phyloP scores from a whole-genome alignment of 192 early-diverging fungal species.

The Linnemannia zychae region DNA sequence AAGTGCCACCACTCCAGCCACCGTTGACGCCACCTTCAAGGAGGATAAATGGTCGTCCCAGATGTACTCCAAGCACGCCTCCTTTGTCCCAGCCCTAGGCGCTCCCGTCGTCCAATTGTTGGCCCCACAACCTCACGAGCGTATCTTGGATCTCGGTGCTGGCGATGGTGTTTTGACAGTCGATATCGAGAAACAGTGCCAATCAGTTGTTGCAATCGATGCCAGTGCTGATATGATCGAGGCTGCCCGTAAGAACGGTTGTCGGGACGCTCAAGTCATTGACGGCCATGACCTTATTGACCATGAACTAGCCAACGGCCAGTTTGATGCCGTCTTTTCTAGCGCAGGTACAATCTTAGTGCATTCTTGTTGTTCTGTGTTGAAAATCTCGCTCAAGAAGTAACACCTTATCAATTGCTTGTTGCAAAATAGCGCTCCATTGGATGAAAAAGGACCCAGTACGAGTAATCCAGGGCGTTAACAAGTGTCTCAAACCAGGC shows the following conservation, averaged over 20 bases:
- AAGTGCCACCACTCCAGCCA: background rate
- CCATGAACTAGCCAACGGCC: constrained; percentile 48
- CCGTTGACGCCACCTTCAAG: background rate
- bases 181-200: constrained; percentile 59
- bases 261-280: constrained; percentile 61
- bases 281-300: constrained; percentile 68
- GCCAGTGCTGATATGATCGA: constrained; percentile 71
- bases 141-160: constrained; percentile 78
- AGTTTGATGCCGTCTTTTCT: constrained; percentile 79
- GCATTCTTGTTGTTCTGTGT: background rate
- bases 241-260: constrained; percentile 51
- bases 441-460: constrained; percentile 77
- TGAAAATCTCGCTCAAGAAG: background rate
- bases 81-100: constrained; percentile 69
- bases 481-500: constrained; percentile 62
- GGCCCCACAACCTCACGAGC: constrained; percentile 62
- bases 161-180: constrained; percentile 75
- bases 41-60: constrained; percentile 66
- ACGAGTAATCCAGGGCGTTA: constrained; percentile 70
- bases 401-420: no score
- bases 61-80: constrained; percentile 66
- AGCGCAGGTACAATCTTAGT: constrained; percentile 66
- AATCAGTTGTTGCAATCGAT: constrained; percentile 72
- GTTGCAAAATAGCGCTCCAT: constrained; percentile 66
- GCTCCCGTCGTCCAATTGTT: constrained; percentile 65